Evolutionary conservation across 176 grass and related monocot genomes (phyloP).

Genomic region (Avena sativa): DNA sequence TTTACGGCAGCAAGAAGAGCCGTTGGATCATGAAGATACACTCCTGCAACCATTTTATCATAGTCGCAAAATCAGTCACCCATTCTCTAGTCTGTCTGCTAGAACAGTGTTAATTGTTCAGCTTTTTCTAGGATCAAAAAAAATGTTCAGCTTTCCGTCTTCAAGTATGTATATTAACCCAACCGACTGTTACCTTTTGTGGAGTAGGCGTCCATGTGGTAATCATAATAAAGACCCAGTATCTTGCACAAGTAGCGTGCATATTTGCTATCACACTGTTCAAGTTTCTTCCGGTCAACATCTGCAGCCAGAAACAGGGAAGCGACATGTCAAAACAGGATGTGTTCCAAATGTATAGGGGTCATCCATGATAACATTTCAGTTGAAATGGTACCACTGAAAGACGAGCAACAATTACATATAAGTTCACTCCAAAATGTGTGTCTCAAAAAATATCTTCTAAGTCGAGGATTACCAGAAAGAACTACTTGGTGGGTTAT

Average conservation of each 20-base stretch:
- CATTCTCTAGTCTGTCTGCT: slow-evolving; percentile 12
- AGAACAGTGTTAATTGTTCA: not conserved
- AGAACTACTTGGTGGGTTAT: slow-evolving; percentile 92
- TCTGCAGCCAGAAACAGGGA: slow-evolving; percentile 54
- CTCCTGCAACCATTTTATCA: slow-evolving; percentile 66
- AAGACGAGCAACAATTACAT: not conserved
- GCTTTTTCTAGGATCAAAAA: too few species aligned
- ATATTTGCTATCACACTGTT: slow-evolving; percentile 70
- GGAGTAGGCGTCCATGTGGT: slow-evolving; percentile 72
- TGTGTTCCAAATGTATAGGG: not conserved
- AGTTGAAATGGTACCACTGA: not conserved
- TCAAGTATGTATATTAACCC: not conserved
- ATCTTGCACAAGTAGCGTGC: slow-evolving; percentile 87
- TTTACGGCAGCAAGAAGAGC: slow-evolving; percentile 80
- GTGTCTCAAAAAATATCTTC: not conserved
- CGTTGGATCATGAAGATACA: slow-evolving; percentile 91
- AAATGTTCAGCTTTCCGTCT: not conserved
- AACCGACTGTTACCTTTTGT: slow-evolving; percentile 54
- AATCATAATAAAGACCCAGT: slow-evolving; percentile 79
- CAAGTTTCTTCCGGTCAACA: slow-evolving; percentile 66
- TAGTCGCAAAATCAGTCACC: slow-evolving; percentile 7
- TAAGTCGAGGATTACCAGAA: slow-evolving; percentile 53
- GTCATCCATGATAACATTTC: not conserved
- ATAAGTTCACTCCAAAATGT: not conserved
- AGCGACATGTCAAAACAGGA: not conserved